A percentile compares a stretch with the other conserved stretches of the same genome.
Evolutionary conservation across 1,139 yeast species (phyloP).

Genomic region (Scheffersomyces illinoinensis): DNA sequence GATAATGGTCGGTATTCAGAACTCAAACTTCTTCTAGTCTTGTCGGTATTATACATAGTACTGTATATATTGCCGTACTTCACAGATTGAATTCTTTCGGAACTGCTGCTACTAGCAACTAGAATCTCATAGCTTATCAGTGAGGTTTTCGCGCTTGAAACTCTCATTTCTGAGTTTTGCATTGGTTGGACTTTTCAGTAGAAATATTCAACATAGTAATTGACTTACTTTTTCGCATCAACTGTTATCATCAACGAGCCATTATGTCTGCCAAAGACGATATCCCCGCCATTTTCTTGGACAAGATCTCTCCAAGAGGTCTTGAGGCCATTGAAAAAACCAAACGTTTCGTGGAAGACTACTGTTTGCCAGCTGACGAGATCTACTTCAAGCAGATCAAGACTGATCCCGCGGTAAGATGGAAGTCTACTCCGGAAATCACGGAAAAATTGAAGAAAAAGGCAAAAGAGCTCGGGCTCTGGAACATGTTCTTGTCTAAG

Average conservation of each 20-base stretch:
- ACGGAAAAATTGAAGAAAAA: slow-evolving; percentile 54
- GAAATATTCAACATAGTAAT: neutral
- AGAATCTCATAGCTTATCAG: neutral
- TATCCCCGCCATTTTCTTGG: slow-evolving; percentile 46
- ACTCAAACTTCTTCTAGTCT: neutral
- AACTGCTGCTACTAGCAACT: neutral
- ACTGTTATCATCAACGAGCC: neutral
- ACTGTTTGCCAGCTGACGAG: slow-evolving; percentile 60
- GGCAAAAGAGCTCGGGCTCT: slow-evolving; percentile 58
- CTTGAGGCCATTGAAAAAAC: slow-evolving; percentile 49
- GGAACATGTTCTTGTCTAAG: slow-evolving; percentile 65
- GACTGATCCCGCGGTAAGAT: slow-evolving; percentile 43
- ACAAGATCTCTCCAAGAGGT: slow-evolving; percentile 50
- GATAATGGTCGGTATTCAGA: neutral
- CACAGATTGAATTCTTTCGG: too few species aligned
- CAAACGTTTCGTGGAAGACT: slow-evolving; percentile 57
- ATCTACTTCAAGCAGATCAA: slow-evolving; percentile 44
- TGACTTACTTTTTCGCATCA: neutral
- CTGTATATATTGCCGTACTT: neutral
- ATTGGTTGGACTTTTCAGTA: neutral
- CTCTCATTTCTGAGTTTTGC: neutral
- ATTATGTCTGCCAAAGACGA: slow-evolving; percentile 38
- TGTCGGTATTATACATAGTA: neutral
- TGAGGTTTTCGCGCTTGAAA: too few species aligned
- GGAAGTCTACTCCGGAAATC: slow-evolving; percentile 52